These are phyloP conservation scores for Psidium friedrichsthalianum DNA, from an alignment of 345 rosid genomes.

Conservation along the genomic window DNA sequence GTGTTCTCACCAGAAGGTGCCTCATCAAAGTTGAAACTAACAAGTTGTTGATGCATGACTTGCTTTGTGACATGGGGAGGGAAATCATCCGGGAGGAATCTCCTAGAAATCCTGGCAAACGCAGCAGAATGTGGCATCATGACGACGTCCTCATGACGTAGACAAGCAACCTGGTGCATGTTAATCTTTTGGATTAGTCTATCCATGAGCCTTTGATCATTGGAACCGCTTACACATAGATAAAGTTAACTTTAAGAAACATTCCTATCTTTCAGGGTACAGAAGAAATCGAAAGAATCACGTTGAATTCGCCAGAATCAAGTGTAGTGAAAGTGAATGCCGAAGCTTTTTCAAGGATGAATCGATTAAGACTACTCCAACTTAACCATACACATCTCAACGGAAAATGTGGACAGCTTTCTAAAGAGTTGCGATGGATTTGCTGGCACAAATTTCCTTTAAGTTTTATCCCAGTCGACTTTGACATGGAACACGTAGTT, in stretches of 20 bases:
- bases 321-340: neutral
- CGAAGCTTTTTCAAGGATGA: conserved; percentile 4
- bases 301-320: neutral
- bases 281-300: neutral
- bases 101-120: neutral
- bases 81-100: neutral
- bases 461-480: neutral
- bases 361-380: neutral
- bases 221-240: neutral
- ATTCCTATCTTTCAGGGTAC: conserved; percentile 2
- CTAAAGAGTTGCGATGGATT: conserved; percentile 4
- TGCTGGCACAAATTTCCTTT: conserved; percentile 1
- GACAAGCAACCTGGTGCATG: neutral
- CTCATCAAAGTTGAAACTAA: neutral
- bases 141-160: neutral
- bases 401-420: neutral
- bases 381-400: neutral
- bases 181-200: neutral
- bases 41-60: neutral
- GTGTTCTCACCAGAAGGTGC: conserved; percentile 17
- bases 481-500: neutral
- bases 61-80: neutral
- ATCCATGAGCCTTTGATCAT: neutral
- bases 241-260: neutral
- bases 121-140: neutral